These are phyloP conservation scores for Colletotrichum siamense DNA, from an alignment of 2,329 filamentous ascomycete species.

Conservation along the genomic window DNA sequence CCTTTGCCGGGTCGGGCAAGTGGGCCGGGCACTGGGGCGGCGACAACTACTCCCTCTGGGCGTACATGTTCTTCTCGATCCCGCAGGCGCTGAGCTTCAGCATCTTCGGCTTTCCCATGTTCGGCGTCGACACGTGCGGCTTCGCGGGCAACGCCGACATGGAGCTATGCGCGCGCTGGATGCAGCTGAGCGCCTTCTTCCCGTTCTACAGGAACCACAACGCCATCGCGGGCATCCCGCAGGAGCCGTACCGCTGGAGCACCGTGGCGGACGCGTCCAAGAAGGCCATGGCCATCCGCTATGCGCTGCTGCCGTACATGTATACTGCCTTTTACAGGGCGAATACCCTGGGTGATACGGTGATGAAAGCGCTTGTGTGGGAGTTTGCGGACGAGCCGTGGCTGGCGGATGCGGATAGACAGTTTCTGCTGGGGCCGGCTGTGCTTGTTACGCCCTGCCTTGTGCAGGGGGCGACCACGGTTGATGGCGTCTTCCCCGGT, in stretches of 20 bases:
- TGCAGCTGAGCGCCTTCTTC: conserved; percentile 77
- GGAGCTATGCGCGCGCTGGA: conserved; percentile 77
- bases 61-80: conserved; percentile 78
- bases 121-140: conserved; percentile 73
- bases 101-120: conserved; percentile 80
- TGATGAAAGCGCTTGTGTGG: conserved; percentile 77
- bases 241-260: conserved; percentile 76
- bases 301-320: conserved; percentile 74
- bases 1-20: conserved; percentile 78
- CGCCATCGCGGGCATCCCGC: conserved; percentile 60
- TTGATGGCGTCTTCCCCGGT: conserved; percentile 74
- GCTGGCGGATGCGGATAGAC: conserved; percentile 69
- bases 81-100: conserved; percentile 76
- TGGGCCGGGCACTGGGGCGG: conserved; percentile 85
- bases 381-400: conserved; percentile 76
- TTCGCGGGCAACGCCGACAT: conserved; percentile 71
- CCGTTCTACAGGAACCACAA: conserved; percentile 84
- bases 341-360: conserved; percentile 69
- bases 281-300: conserved; percentile 73
- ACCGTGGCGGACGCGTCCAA: conserved; percentile 69
- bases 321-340: conserved; percentile 76
- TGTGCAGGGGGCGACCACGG: conserved; percentile 63
- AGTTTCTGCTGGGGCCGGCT: conserved; percentile 73
- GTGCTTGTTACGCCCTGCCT: conserved; percentile 73
- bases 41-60: conserved; percentile 75